Conservation (phyloP, 2,329 filamentous ascomycete genomes). For the Epichloe glyceriae region DNA sequence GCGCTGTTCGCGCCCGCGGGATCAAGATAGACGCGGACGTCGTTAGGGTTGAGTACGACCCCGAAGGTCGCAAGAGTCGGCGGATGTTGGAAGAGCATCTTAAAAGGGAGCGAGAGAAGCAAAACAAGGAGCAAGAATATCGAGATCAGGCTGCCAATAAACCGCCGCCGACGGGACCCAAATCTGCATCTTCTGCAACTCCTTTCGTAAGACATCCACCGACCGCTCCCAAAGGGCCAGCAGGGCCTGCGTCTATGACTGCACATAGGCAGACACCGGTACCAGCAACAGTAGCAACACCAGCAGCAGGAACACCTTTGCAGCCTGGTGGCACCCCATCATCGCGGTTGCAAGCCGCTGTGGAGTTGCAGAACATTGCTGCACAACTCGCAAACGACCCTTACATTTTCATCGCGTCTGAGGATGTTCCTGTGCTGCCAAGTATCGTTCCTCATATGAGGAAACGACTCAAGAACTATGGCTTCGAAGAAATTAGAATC, state of each 20-base stretch:
- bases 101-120: constrained; percentile 52
- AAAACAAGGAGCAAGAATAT: constrained; percentile 25
- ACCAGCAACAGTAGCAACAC: neutral
- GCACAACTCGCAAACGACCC: constrained; percentile 63
- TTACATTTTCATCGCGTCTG: constrained; percentile 81
- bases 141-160: constrained; percentile 19
- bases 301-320: constrained; percentile 11
- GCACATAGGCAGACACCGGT: constrained; percentile 13
- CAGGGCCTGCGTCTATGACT: constrained; percentile 33
- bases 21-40: constrained; percentile 65
- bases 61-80: constrained; percentile 71
- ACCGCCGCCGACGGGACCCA: constrained; percentile 25
- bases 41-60: constrained; percentile 77
- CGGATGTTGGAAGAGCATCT: constrained; percentile 65
- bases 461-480: constrained; percentile 73
- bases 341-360: constrained; percentile 28
- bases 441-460: constrained; percentile 83
- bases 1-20: constrained; percentile 63
- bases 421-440: constrained; percentile 73
- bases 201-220: constrained; percentile 48
- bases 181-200: constrained; percentile 14
- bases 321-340: constrained; percentile 16
- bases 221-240: constrained; percentile 77
- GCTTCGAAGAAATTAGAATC: constrained; percentile 67
- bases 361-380: constrained; percentile 55